Evolutionary conservation across 495 filamentous ascomycete species (phyloP), one percentile per base, ranked within the genome.

Genomic region (Aspergillus saccharolyticus): DNA sequence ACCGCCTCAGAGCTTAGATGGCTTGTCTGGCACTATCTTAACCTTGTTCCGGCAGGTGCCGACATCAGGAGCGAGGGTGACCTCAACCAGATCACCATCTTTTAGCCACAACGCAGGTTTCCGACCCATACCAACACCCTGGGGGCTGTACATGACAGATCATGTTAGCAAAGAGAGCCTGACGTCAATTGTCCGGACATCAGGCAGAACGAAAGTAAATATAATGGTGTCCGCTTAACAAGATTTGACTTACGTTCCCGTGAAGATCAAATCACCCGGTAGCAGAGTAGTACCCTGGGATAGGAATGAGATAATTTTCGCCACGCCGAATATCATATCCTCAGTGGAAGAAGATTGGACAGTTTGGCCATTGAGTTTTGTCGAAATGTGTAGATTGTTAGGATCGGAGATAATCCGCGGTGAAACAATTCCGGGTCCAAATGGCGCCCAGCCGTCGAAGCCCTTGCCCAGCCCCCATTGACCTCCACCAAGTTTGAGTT

Each of bases 361-460:
- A 4, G 74, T 79, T 67, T 82, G 66, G 0, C 87, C 90, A 68
- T 95, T 95, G 39, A 94, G 60, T 57, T 80, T 84, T 0, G 86
- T 89, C 44, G 70, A 72, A 46, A 93, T 90, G 24, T 72, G 74
- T 54, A 91, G 69, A 17, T 69, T 74, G 68, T 90, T 87, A 0
- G 89, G 89, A 65, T 92, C 83, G 33, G 74, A 67, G 61, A 94
- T 87, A 57, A 91, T 44, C n/a, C 69, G 71, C 52, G 75, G 72
- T 39, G 80, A 84, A 19, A 91, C 88, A 61, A 94, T 90, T 0
- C 87, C 89, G 15, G 90, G 90, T 2, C 90, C 90, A 62, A 82
- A 88, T 0, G 90, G 90, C n/a, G 89, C 90, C 89, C 89, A 94
- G 45, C 88, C 87, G 72, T 96, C 90, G 63, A 91, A 94, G 3